Conservation (phyloP, 2,329 filamentous ascomycete species). For the Diaporthe nobilis region DNA sequence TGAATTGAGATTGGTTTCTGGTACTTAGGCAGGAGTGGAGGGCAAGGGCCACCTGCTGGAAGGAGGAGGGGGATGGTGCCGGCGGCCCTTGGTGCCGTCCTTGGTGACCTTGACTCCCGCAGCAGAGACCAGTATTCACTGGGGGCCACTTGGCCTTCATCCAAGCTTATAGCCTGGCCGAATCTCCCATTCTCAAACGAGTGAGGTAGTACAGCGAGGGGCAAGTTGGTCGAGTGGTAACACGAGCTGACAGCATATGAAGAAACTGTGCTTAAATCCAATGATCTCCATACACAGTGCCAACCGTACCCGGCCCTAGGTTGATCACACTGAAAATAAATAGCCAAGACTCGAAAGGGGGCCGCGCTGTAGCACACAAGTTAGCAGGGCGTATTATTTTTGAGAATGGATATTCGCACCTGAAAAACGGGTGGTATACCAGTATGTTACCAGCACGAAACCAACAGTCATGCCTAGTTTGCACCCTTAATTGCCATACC, state of each 20-base stretch:
- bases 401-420: too few relatives aligned
- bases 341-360: conserved; percentile 30
- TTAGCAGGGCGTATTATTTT: conserved; percentile 43
- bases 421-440: too few relatives aligned
- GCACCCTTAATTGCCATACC: too few relatives aligned
- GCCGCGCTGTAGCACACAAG: conserved; percentile 32
- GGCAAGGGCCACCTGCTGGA: not conserved
- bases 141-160: not conserved
- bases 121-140: not conserved
- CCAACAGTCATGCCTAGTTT: too few relatives aligned
- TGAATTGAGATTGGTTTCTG: not conserved
- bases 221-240: conserved; percentile 33
- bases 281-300: conserved; percentile 34
- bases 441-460: too few relatives aligned
- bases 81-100: not conserved
- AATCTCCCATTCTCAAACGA: not conserved
- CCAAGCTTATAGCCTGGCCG: conserved; percentile 14
- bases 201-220: conserved; percentile 30
- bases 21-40: not conserved
- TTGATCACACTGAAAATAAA: conserved; percentile 35
- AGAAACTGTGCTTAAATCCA: conserved; percentile 29
- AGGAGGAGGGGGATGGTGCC: not conserved
- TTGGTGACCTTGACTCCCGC: not conserved
- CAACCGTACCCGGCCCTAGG: conserved; percentile 46
- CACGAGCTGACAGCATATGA: not conserved